Evolutionary conservation across 352 stramenopile species (phyloP), one percentile per base, ranked within the genome.

Genomic region (Phytophthora quininea): DNA sequence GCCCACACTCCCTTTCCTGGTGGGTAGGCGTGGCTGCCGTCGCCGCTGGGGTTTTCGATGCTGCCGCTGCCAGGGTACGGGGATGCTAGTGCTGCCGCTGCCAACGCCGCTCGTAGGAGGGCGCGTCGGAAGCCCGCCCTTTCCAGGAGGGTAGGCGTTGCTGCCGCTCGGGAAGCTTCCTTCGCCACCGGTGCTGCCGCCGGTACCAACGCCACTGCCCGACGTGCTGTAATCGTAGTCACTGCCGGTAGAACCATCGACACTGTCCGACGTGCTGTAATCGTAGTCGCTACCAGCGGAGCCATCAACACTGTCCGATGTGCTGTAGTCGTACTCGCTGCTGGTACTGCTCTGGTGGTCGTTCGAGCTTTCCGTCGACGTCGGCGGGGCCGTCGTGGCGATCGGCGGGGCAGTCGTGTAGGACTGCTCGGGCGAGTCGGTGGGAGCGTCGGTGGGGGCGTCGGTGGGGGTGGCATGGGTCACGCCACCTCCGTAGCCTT

Each of bases 401-500:
- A 11, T 15, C 5, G 56, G 56, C 5, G 40, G 19, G 19, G 11
- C 38, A 49, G 11, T 10, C 19, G 19, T 24, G 19, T 24, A 24
- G 19, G 48, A 42, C 24, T 51, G 54, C 10, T 27, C 47, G 15
- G 56, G 33, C 30, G 56, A 52, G n/a, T 57, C 58, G 15, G 14
- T 40, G 3, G 49, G 11, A 11, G 35, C 15, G 1, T 24, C 33
- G 29, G 47, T 64, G 30, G 31, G 31, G 12, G 59, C 42, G 11
- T 37, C 45, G 12, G 55, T 56, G n/a, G 63, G 64, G 49, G 29
- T 62, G 15, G 19, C 19, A 24, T 24, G 19, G 19, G 19, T 24
- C 19, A 70, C 29, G 3, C 55, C 55, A 31, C 62, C 61, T 58
- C 61, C 61, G 46, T 54, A 68, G 61, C 62, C 55, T 42, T 70